A percentile compares a stretch with the other conserved stretches of the same genome.
These are phyloP conservation scores for Camelina neglecta DNA, from an alignment of 345 rosid genomes.

Conservation along the genomic window DNA sequence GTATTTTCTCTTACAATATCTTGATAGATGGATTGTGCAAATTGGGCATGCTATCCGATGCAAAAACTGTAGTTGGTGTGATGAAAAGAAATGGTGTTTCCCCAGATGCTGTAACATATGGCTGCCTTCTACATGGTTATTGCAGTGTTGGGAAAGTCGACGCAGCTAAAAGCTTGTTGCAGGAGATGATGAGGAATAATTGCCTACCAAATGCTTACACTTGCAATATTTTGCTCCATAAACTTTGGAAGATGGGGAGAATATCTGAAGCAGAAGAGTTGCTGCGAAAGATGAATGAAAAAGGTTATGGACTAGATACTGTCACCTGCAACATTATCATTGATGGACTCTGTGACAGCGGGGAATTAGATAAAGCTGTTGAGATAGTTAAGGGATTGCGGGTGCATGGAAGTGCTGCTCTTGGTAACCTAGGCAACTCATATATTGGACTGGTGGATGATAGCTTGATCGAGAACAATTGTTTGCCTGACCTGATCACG, in stretches of 20 bases:
- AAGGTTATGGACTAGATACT: conserved; percentile 73
- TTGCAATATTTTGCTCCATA: conserved; percentile 85
- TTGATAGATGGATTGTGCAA: conserved; percentile 86
- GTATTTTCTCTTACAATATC: conserved; percentile 73
- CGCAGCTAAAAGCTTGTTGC: conserved; percentile 67
- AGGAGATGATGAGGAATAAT: conserved; percentile 70
- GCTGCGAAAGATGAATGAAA: conserved; percentile 82
- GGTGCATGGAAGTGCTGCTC: conserved; percentile 89
- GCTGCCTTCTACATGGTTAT: conserved; percentile 77
- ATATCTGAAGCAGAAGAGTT: conserved; percentile 85
- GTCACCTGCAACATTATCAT: conserved; percentile 92
- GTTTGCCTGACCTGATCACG: conserved; percentile 73
- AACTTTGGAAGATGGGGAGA: conserved; percentile 76
- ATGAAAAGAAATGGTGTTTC: conserved; percentile 66
- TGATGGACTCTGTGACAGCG: conserved; percentile 80
- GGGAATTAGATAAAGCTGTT: conserved; percentile 84
- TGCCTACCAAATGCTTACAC: conserved; percentile 74
- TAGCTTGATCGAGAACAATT: conserved; percentile 59
- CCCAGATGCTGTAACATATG: conserved; percentile 78
- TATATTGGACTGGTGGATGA: conserved; percentile 75
- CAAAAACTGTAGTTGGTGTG: conserved; percentile 58
- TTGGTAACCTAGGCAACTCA: conserved; percentile 81
- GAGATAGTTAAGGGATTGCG: conserved; percentile 83
- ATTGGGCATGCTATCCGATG: conserved; percentile 79
- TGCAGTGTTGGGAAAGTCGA: conserved; percentile 65